Percentiles rank a stretch among this genome's conserved stretches.
Conservation (phyloP, 768 basidiomycete genomes). For the Mycena crocata region DNA sequence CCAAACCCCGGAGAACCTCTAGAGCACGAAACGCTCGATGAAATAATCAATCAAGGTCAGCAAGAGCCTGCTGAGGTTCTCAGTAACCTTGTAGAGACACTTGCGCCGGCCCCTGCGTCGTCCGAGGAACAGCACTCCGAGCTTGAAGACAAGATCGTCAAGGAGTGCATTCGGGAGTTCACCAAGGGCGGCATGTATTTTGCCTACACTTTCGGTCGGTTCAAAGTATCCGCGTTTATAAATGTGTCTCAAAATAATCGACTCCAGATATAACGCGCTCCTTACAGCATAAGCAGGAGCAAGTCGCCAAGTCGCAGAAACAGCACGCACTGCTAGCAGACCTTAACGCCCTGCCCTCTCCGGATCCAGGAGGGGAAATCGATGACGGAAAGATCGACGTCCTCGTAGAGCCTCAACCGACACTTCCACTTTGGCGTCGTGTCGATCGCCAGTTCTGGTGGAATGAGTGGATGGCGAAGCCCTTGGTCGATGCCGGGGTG, state of each 20-base stretch:
- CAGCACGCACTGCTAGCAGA: conserved; percentile 71
- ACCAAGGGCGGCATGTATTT: conserved; percentile 92
- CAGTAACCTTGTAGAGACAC: conserved; percentile 65
- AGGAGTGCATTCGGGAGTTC: conserved; percentile 82
- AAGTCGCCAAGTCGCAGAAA: conserved; percentile 64
- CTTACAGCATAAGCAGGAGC: conserved; percentile 82
- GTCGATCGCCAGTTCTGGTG: conserved; percentile 96
- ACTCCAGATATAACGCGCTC: conserved; percentile 82
- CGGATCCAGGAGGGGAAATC: conserved; percentile 38
- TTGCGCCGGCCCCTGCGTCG: conserved; percentile 71
- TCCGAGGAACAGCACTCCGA: conserved; percentile 77
- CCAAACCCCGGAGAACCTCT: conserved; percentile 11
- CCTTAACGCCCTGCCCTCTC: conserved; percentile 61
- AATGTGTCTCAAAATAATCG: conserved; percentile 10
- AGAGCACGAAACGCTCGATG: conserved; percentile 48
- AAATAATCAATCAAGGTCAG: conserved; percentile 57
- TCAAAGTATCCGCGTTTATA: background rate
- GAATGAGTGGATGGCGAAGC: conserved; percentile 90
- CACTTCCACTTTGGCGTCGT: conserved; percentile 90
- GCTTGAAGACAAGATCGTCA: conserved; percentile 85
- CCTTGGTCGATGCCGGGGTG: conserved; percentile 90
- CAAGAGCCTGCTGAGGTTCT: conserved; percentile 66
- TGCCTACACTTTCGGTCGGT: conserved; percentile 83
- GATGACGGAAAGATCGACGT: conserved; percentile 57
- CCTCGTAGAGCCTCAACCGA: conserved; percentile 78